Percentiles rank a stretch among this genome's conserved stretches.
phyloP scores from a whole-genome alignment of 805 yeast genomes.

The Ogataea wickerhamii region DNA sequence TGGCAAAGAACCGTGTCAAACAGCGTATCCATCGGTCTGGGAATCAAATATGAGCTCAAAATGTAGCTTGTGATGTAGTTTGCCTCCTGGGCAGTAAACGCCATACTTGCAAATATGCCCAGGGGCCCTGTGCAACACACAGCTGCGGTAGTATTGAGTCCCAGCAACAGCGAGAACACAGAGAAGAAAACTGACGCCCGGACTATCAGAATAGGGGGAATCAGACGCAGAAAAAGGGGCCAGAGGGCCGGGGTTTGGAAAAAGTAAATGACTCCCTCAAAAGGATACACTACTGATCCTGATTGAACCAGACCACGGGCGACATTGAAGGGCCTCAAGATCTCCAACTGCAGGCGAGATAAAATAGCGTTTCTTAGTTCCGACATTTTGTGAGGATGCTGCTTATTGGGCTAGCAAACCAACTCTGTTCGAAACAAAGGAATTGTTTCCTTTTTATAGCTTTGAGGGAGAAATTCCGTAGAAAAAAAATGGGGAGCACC shows the following conservation, averaged over 20 bases:
- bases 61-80: conserved; percentile 22
- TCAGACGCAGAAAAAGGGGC: conserved; percentile 24
- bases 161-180: conserved; percentile 20
- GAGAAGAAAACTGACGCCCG: conserved; percentile 18
- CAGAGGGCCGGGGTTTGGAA: conserved; percentile 23
- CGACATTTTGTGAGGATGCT: conserved; percentile 9
- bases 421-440: too few species aligned
- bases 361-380: conserved; percentile 11
- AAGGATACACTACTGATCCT: conserved; percentile 20
- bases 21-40: conserved; percentile 22
- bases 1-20: conserved; percentile 29
- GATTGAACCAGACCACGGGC: conserved; percentile 14
- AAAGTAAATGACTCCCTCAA: conserved; percentile 27
- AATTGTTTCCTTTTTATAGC: too few species aligned
- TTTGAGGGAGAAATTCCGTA: too few species aligned
- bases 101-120: conserved; percentile 24
- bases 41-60: conserved; percentile 23
- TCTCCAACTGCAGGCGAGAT: conserved; percentile 20
- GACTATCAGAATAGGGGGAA: conserved; percentile 23
- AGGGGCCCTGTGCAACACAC: conserved; percentile 26
- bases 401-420: too few species aligned
- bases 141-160: conserved; percentile 22
- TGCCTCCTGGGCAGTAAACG: conserved; percentile 27
- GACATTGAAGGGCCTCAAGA: conserved; percentile 21
- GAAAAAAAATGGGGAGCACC: too few species aligned